These are phyloP conservation scores for Sporothrix brasiliensis DNA, from an alignment of 2,329 filamentous ascomycete species.

Conservation along the genomic window DNA sequence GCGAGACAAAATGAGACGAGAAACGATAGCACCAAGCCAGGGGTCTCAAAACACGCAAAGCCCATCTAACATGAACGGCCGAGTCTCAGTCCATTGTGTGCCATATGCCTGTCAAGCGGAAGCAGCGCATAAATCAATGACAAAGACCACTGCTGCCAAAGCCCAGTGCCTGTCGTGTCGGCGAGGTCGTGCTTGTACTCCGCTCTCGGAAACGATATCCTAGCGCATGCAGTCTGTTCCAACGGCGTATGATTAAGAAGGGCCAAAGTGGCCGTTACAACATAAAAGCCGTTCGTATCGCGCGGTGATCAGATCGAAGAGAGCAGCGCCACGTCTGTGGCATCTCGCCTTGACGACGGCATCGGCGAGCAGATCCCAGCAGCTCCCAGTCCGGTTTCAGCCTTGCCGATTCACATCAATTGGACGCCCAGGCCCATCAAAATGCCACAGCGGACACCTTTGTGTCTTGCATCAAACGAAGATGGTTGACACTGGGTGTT, in stretches of 20 bases:
- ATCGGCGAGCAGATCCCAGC: slow-evolving; percentile 9
- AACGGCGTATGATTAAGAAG: neutral
- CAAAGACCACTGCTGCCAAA: neutral
- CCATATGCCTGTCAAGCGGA: no score
- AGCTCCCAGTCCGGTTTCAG: slow-evolving; percentile 11
- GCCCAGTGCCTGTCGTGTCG: neutral
- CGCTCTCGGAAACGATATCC: neutral
- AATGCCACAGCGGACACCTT: neutral
- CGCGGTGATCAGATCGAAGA: neutral
- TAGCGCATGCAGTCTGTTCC: neutral
- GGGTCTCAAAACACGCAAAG: no score
- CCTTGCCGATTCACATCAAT: slow-evolving; percentile 15
- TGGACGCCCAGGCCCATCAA: neutral
- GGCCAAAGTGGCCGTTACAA: neutral
- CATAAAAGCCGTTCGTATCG: neutral
- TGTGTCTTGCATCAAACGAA: neutral
- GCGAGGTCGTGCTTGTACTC: slow-evolving; percentile 10
- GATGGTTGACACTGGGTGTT: no score
- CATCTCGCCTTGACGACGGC: neutral
- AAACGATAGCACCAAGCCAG: no score
- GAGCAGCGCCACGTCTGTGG: neutral
- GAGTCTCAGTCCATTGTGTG: no score
- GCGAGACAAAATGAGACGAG: no score
- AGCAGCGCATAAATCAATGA: neutral
- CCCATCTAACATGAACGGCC: no score